phyloP scores from a whole-genome alignment of 805 yeast genomes.

The Saccharomycopsis fodiens region DNA sequence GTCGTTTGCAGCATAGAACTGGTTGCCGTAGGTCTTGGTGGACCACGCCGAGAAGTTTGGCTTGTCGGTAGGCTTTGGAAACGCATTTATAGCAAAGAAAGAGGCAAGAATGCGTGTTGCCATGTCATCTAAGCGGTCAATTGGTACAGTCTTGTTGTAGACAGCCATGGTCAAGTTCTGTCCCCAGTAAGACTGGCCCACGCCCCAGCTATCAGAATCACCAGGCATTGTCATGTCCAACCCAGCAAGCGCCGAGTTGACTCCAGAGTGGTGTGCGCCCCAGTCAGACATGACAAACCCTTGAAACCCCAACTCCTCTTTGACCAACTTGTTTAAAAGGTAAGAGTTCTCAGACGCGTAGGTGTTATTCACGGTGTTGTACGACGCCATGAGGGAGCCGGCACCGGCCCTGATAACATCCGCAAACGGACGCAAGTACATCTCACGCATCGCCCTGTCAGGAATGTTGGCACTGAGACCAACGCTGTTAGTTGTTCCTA shows the following conservation, averaged over 20 bases:
- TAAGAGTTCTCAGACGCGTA: conserved; percentile 54
- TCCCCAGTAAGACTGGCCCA: conserved; percentile 50
- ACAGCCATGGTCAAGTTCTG: conserved; percentile 46
- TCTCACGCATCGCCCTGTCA: conserved; percentile 54
- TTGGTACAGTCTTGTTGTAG: conserved; percentile 46
- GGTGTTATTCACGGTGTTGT: conserved; percentile 47
- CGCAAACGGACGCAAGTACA: conserved; percentile 60
- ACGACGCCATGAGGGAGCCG: conserved; percentile 53
- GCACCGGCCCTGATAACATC: conserved; percentile 54
- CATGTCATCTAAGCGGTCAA: conserved; percentile 52
- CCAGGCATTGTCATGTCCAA: conserved; percentile 63
- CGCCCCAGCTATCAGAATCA: conserved; percentile 42
- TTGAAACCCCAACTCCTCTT: conserved; percentile 57
- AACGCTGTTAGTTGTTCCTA: conserved; percentile 29
- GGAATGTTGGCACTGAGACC: conserved; percentile 48
- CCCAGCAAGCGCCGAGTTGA: conserved; percentile 48
- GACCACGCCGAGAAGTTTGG: conserved; percentile 58
- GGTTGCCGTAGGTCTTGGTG: conserved; percentile 41
- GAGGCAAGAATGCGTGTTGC: conserved; percentile 52
- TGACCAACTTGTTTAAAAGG: conserved; percentile 44
- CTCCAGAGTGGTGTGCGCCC: conserved; percentile 56
- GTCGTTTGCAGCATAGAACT: conserved; percentile 40
- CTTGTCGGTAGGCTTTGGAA: conserved; percentile 33
- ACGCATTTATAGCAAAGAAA: conserved; percentile 38
- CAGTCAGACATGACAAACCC: conserved; percentile 62